Evolutionary conservation across 192 early-diverging fungal species (phyloP), one percentile per base, ranked within the genome.

Genomic region (Linnemannia zychae): DNA sequence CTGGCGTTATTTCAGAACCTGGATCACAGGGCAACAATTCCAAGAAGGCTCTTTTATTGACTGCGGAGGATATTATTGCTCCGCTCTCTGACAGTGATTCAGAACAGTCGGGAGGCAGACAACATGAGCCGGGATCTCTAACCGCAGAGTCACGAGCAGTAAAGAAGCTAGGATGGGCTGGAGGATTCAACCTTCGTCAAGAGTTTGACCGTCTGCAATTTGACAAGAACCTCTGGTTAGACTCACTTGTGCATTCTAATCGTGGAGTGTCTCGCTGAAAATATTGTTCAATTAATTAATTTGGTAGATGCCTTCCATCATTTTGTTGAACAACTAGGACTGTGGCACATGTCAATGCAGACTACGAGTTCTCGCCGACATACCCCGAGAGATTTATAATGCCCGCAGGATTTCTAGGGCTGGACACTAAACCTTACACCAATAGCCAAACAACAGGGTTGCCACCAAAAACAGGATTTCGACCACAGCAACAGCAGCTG

Each of bases 321-420:
- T 48, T 47, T 52, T 66, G 24, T 63, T 17, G 12, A 46, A n/a
- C 38, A 15, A 63, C 24, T 52, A 89, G 88, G 88, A 75, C 75
- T 24, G 74, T 89, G 9, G 78, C 72, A n/a, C 48, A 70, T 67
- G 15, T 87, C 0, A 89, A 89, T 36, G 66, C 57, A 7, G 79
- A 81, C 40, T 89, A 85, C 65, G 66, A 77, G 2, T 46, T 89
- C 9, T 89, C 88, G 3, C 81, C 85, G 53, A 89, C 88, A 4
- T 89, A 89, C 68, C 85, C 88, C 13, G 71, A 81, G 71, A 69
- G 71, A 44, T 87, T 87, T 48, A 87, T 89, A 36, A 77, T 89
- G 77, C 88, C 88, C 3, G 37, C 50, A 0, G 34, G 38, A 20
- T 76, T 89, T 49, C 70, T 89, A 20, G 68, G 40, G 22, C 52